Conservation (phyloP, 305 asterid genomes). For the Fraxinus dipetala region DNA sequence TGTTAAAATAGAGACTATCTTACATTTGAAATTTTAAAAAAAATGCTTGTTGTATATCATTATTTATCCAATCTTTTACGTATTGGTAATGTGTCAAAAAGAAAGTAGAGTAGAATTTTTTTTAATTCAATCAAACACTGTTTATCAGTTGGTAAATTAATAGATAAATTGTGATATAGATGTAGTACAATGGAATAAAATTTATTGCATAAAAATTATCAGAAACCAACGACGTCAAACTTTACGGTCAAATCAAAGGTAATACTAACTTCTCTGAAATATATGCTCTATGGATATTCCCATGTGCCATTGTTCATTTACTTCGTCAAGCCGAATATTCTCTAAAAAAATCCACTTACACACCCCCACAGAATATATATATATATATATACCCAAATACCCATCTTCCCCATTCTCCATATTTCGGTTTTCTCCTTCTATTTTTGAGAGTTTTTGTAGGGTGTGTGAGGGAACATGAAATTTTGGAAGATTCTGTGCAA, state of each 20-base stretch:
- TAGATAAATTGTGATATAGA: no score
- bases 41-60: no score
- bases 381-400: background rate
- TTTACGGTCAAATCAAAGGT: background rate
- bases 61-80: no score
- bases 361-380: background rate
- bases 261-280: background rate
- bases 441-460: background rate
- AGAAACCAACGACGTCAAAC: no score
- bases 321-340: background rate
- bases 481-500: conserved; percentile 68
- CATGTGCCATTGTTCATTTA: background rate
- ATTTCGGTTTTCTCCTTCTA: background rate
- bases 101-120: no score
- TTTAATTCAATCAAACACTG: no score
- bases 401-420: background rate
- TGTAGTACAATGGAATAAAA: no score
- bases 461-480: conserved; percentile 39
- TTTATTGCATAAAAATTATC: no score
- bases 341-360: conserved; percentile 4
- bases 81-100: no score
- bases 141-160: no score
- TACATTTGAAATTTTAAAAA: no score
- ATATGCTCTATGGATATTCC: conserved; percentile 15
- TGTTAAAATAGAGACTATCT: no score